Evolutionary conservation across 106 monocot genomes (phyloP).

Genomic region (Allium cepa): DNA sequence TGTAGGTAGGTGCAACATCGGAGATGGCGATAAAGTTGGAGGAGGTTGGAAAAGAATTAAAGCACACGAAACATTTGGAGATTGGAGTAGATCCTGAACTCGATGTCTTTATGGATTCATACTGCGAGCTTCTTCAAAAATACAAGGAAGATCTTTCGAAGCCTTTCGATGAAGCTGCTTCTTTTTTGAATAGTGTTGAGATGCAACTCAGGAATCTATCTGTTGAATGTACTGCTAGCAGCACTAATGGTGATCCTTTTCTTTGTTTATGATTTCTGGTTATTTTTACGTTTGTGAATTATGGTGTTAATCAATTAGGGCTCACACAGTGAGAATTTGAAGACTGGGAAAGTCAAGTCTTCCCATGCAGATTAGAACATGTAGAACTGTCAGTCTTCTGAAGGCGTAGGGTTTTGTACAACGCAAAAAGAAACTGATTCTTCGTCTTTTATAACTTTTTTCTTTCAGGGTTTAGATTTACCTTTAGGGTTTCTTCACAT

Average conservation of each 20-base stretch:
- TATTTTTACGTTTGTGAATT: too few relatives aligned
- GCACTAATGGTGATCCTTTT: background rate
- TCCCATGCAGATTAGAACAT: too few relatives aligned
- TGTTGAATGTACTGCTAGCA: slow-evolving; percentile 8
- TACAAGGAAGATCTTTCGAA: slow-evolving; percentile 62
- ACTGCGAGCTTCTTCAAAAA: slow-evolving; percentile 36
- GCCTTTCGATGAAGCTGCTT: slow-evolving; percentile 51
- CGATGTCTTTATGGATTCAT: slow-evolving; percentile 89
- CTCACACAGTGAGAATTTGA: too few relatives aligned
- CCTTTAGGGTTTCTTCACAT: too few relatives aligned
- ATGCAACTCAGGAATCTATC: slow-evolving; percentile 50
- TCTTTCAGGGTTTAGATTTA: too few relatives aligned
- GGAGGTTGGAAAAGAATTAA: slow-evolving; percentile 39
- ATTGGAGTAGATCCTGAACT: slow-evolving; percentile 86
- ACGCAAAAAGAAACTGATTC: too few relatives aligned
- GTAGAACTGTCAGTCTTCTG: too few relatives aligned
- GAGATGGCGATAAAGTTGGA: slow-evolving; percentile 58
- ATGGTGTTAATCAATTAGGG: too few relatives aligned
- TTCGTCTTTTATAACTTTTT: too few relatives aligned
- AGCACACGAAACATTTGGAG: slow-evolving; percentile 3
- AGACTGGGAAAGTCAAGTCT: too few relatives aligned
- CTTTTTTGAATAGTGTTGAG: slow-evolving; percentile 49
- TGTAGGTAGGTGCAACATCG: slow-evolving; percentile 85
- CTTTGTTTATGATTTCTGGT: too few relatives aligned
- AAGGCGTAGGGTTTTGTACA: too few relatives aligned